Evolutionary conservation across 305 asterid species (phyloP), one percentile per base, ranked within the genome.

Genomic region (Petunia hybrid): DNA sequence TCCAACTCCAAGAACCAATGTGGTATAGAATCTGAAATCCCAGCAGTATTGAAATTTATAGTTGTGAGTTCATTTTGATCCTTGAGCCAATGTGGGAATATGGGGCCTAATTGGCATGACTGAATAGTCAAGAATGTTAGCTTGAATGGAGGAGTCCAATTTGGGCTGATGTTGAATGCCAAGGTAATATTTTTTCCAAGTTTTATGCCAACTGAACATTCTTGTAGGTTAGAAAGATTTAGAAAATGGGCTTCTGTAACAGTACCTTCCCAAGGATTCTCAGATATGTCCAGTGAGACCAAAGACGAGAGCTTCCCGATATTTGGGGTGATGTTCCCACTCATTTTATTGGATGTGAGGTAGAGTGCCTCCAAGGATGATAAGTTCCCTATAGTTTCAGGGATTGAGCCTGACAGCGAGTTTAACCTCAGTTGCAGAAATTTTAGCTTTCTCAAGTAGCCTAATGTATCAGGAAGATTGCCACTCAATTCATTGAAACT

Each of bases 101-200:
- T 69, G 4, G 89, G 86, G 8, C 89, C 89, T 40, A 87, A 64
- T 16, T 67, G 46, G 55, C 89, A 88, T 14, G 85, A 80, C 48
- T 80, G 85, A 36, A 86, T 81, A 53, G 69, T 81, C 75, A 84
- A 40, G 36, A 48, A 78, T 10, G 10, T 81, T 14, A 88, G 82
- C 60, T 60, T 76, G 80, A 88, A 88, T 16, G 89, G 80, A 65
- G 91, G 88, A 41, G 55, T 48, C 89, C 91, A 88, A 16, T 69
- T 35, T 5, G 59, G 3, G 60, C 85, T 86, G 57, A 86, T 62
- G 79, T 86, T 68, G 80, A 86, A 88, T 39, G 48, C 38, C 67
- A 88, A 76, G 13, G 88, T 69, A 36, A 77, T 62, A 43, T 86
- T 83, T 0, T 14, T 2, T 5, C 83, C 57, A 60, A 77, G 71